Percentiles rank a stretch among this genome's conserved stretches.
Evolutionary conservation across 2,329 filamentous ascomycete genomes (phyloP).

Genomic region (Aureobasidium sp.): DNA sequence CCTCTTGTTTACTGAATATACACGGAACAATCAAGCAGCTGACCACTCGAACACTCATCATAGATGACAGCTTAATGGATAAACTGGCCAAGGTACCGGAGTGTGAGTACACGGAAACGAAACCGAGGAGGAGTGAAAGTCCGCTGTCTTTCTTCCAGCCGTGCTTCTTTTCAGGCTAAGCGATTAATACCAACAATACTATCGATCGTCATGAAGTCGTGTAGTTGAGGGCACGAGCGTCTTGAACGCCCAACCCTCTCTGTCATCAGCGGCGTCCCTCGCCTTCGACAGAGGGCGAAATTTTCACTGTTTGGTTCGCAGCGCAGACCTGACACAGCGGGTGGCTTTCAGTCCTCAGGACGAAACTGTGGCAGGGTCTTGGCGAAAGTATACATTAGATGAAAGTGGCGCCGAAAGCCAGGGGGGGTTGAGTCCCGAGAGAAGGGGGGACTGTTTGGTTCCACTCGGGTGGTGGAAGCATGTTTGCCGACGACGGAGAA

Average conservation of each 20-base stretch:
- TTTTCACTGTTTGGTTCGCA: background rate
- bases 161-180: background rate
- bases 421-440: background rate
- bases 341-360: background rate
- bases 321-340: background rate
- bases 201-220: background rate
- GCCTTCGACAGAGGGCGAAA: background rate
- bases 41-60: background rate
- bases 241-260: background rate
- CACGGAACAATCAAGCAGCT: background rate
- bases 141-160: background rate
- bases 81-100: background rate
- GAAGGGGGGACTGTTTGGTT: background rate
- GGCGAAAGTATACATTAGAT: conserved; percentile 1
- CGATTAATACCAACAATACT: background rate
- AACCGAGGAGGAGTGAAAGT: background rate
- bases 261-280: background rate
- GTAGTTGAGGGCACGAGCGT: conserved; percentile 6
- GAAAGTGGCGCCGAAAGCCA: background rate
- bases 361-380: conserved; percentile 2
- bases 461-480: conserved; percentile 1
- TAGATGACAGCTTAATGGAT: background rate
- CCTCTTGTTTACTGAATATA: background rate
- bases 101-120: background rate
- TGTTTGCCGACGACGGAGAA: background rate